A percentile compares a stretch with the other conserved stretches of the same genome.
Evolutionary conservation across 2,329 filamentous ascomycete genomes (phyloP).

Genomic region (Torrubiellomyces zombiae): DNA sequence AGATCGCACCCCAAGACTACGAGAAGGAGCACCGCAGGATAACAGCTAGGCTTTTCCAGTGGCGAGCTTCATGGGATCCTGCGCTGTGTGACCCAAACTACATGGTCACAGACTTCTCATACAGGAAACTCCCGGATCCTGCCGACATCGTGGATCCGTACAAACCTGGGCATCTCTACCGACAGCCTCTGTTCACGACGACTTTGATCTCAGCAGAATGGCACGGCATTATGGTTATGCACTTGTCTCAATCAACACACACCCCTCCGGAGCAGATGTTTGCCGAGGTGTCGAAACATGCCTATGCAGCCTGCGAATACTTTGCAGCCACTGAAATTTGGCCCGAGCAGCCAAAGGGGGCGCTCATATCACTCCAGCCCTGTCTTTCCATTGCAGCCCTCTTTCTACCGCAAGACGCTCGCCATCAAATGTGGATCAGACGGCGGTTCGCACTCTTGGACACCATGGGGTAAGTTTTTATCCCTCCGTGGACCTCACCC

Average conservation of each 20-base stretch:
- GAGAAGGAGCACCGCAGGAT: slow-evolving; percentile 40
- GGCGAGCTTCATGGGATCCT: slow-evolving; percentile 42
- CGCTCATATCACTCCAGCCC: slow-evolving; percentile 56
- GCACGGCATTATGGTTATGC: slow-evolving; percentile 65
- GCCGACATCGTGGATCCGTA: slow-evolving; percentile 63
- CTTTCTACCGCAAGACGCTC: slow-evolving; percentile 61
- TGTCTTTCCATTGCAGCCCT: slow-evolving; percentile 59
- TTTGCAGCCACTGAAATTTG: slow-evolving; percentile 65
- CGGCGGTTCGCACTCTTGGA: slow-evolving; percentile 67
- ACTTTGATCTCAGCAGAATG: slow-evolving; percentile 66
- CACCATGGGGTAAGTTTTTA: slow-evolving; percentile 53
- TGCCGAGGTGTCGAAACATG: slow-evolving; percentile 40
- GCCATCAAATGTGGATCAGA: slow-evolving; percentile 63
- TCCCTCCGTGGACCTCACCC: no score
- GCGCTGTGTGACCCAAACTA: slow-evolving; percentile 43
- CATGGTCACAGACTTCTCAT: slow-evolving; percentile 46
- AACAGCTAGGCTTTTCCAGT: slow-evolving; percentile 26
- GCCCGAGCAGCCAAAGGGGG: slow-evolving; percentile 52
- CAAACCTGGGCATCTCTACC: slow-evolving; percentile 50
- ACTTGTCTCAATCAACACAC: slow-evolving; percentile 53
- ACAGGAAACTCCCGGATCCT: slow-evolving; percentile 31
- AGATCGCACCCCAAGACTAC: slow-evolving; percentile 51
- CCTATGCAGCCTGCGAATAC: slow-evolving; percentile 56
- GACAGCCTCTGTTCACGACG: slow-evolving; percentile 52
- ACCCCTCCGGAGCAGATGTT: slow-evolving; percentile 32